Percentiles rank a stretch among this genome's conserved stretches.
Conservation (phyloP, 768 basidiomycete genomes). For the Rhodosporidiobolus odoratus region DNA sequence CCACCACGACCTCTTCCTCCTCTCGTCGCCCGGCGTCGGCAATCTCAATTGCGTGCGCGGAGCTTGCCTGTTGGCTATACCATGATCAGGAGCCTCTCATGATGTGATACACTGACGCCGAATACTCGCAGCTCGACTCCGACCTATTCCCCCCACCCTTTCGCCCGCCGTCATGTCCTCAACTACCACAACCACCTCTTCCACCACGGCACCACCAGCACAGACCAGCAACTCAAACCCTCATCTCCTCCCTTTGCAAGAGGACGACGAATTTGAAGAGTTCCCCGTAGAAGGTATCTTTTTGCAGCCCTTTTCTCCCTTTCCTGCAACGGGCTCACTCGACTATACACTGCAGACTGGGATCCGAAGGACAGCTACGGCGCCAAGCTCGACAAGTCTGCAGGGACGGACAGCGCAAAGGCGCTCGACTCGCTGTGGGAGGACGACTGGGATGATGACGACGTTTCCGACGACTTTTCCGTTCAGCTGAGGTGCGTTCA, state of each 20-base stretch:
- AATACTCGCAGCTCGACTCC: too few species aligned
- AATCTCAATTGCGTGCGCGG: too few species aligned
- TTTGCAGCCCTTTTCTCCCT: neutral
- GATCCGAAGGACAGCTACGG: constrained; percentile 37
- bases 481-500: constrained; percentile 77
- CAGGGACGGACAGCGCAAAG: constrained; percentile 58
- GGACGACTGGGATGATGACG: constrained; percentile 99
- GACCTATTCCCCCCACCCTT: too few species aligned
- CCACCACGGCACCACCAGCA: neutral
- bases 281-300: constrained; percentile 40
- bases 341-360: constrained; percentile 34
- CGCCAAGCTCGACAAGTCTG: constrained; percentile 35
- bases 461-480: constrained; percentile 95
- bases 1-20: too few species aligned
- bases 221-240: constrained; percentile 15
- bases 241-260: constrained; percentile 23
- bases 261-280: constrained; percentile 44
- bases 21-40: too few species aligned
- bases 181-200: neutral
- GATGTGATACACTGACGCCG: too few species aligned
- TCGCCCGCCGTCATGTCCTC: too few species aligned
- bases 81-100: too few species aligned
- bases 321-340: neutral
- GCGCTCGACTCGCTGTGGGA: constrained; percentile 94
- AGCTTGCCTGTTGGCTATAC: too few species aligned